Evolutionary conservation across 306 rosid species (phyloP), one percentile per base, ranked within the genome.

Genomic region (Acacia acuminata): DNA sequence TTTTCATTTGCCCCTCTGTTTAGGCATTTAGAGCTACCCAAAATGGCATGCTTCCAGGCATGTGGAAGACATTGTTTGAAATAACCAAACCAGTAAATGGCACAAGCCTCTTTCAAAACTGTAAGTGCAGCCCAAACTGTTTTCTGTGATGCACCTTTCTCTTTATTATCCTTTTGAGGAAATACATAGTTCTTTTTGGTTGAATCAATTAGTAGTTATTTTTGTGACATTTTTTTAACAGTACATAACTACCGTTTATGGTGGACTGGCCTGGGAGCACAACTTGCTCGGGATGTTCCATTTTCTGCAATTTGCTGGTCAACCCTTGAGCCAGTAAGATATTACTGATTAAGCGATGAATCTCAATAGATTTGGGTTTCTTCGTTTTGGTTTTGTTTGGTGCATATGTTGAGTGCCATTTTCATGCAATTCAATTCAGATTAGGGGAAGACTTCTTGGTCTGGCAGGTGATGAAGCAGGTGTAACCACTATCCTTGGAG

Each of bases 181-280:
- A 75, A 66, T 56, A 79, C 56, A 40, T 71, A 78, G 80, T 67
- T 81, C 36, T 55, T 80, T 34, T 73, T 50, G 79, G 73, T 79
- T 76, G 85, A 48, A 27, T 69, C 80, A 48, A 15, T 78, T 53
- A 56, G 69, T 74, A 30, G 32, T 80, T 81, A 45, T 51, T 30
- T 32, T 47, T 45, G 73, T 79, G 22, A 17, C 20, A 4, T 69
- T 70, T 73, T 73, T 71, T 69, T 75, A 40, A 82, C 87, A 92
- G 98, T 96, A 5, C 91, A 87, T 82, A 84, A 75, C 80, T 96
- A 86, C 75, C 94, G 96, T 16, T 40, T 84, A 78, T 91, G 91
- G 90, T 96, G 99, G 99, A 92, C 98, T 68, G 99, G 99, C 82
- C 94, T 96, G n/a, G 99, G 99, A 50, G 98, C 98, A 45, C 98